These are phyloP conservation scores for Suhomyces sp. DNA, from an alignment of 805 yeast species.

Conservation along the genomic window DNA sequence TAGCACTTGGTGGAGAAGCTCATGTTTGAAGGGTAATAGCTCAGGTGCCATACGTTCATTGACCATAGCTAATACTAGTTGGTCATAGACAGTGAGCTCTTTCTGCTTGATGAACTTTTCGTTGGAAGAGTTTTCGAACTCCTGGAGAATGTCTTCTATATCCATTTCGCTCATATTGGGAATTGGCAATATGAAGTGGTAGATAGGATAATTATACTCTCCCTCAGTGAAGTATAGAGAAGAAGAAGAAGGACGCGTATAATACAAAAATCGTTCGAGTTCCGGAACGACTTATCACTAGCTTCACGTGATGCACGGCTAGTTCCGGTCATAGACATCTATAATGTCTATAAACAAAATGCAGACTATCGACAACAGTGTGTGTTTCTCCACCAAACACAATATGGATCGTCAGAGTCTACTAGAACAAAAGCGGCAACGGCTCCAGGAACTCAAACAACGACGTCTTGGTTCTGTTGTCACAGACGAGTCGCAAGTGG, in stretches of 20 bases:
- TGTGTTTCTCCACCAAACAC: too few relatives aligned
- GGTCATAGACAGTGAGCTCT: constrained; percentile 27
- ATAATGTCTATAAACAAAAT: too few relatives aligned
- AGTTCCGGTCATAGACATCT: too few relatives aligned
- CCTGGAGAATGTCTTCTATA: constrained; percentile 69
- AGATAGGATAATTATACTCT: too few relatives aligned
- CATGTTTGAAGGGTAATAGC: constrained; percentile 69
- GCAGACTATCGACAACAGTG: too few relatives aligned
- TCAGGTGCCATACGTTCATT: constrained; percentile 88
- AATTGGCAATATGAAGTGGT: too few relatives aligned
- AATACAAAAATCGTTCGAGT: too few relatives aligned
- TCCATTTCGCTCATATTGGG: constrained; percentile 38
- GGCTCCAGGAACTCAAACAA: constrained; percentile 28
- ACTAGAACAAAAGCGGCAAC: constrained; percentile 40
- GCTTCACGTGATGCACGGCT: too few relatives aligned
- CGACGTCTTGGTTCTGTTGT: constrained; percentile 16
- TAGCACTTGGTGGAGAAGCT: constrained; percentile 57
- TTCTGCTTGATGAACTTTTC: constrained; percentile 8
- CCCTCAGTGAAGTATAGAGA: too few relatives aligned
- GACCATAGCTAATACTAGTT: constrained; percentile 67
- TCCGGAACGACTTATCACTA: too few relatives aligned
- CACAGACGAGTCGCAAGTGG: constrained; percentile 13
- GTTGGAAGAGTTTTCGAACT: constrained; percentile 46
- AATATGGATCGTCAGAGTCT: constrained; percentile 40
- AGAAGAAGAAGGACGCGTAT: too few relatives aligned